Percentiles rank a stretch among this genome's conserved stretches.
Conservation (phyloP, 2,329 filamentous ascomycete genomes). For the Cladophialophora immunda region DNA sequence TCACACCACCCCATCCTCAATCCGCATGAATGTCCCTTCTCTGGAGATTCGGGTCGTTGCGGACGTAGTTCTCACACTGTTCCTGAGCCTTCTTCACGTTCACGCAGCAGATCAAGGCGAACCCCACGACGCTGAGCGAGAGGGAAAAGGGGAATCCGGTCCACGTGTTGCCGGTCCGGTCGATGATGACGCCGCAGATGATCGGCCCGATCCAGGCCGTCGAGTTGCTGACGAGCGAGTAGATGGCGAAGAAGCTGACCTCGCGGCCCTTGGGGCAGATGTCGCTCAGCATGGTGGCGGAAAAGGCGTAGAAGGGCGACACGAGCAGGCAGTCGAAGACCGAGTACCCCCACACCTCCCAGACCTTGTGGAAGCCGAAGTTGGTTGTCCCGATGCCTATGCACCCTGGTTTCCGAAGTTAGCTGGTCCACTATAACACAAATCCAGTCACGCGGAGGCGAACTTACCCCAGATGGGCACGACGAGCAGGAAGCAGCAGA, state of each 20-base stretch:
- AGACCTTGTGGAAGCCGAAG: background rate
- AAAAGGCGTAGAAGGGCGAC: slow-evolving; percentile 4
- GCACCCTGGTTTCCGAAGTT: background rate
- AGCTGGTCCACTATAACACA: background rate
- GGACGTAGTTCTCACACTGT: background rate
- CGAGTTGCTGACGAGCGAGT: slow-evolving; percentile 13
- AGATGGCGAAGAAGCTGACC: slow-evolving; percentile 11
- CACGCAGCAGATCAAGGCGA: background rate
- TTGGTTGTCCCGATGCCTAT: background rate
- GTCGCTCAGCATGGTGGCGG: slow-evolving; percentile 12
- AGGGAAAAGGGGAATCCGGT: background rate
- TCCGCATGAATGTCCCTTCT: background rate
- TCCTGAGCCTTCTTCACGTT: background rate
- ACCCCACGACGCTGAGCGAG: background rate
- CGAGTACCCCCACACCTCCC: background rate
- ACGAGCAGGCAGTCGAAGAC: background rate
- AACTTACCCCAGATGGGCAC: background rate
- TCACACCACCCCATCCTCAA: background rate
- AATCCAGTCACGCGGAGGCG: background rate
- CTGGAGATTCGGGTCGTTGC: background rate
- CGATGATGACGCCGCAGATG: background rate
- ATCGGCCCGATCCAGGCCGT: slow-evolving; percentile 2
- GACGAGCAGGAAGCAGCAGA: background rate
- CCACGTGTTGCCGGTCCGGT: background rate
- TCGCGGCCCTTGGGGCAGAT: slow-evolving; percentile 11